A percentile compares a stretch with the other conserved stretches of the same genome.
Evolutionary conservation across 208 protist genomes (phyloP).

Genomic region (Wallacemonas rigidus): DNA sequence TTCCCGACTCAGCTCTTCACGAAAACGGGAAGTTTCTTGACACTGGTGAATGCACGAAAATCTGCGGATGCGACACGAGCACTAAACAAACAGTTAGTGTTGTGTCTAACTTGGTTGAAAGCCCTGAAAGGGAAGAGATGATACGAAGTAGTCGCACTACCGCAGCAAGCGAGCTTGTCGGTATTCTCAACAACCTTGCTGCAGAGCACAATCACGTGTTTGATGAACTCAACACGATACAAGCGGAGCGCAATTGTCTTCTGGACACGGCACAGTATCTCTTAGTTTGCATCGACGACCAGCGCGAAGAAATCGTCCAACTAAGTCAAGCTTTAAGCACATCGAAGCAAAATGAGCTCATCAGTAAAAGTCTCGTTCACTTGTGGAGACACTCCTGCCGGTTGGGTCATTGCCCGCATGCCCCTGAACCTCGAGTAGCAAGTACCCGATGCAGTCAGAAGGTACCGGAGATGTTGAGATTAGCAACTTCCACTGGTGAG

Average conservation of each 20-base stretch:
- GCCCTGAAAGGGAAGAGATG: too few relatives aligned
- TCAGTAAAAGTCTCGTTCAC: slow-evolving; percentile 21
- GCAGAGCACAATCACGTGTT: not conserved
- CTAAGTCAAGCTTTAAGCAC: not conserved
- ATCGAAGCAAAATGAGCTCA: slow-evolving; percentile 16
- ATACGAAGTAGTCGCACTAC: not conserved
- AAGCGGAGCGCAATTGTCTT: slow-evolving; percentile 2
- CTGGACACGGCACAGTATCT: not conserved
- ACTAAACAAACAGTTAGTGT: not conserved
- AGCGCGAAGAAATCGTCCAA: slow-evolving; percentile 4
- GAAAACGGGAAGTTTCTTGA: slow-evolving; percentile 32
- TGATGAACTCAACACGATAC: slow-evolving; percentile 1
- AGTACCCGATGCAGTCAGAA: not conserved
- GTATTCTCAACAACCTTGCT: not conserved
- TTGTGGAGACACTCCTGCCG: slow-evolving; percentile 7
- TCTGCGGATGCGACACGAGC: not conserved
- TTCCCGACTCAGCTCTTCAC: slow-evolving; percentile 20
- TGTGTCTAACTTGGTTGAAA: too few relatives aligned
- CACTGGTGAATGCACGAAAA: not conserved
- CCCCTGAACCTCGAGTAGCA: not conserved
- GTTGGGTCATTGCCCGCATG: not conserved
- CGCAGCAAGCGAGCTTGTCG: not conserved
- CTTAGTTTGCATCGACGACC: slow-evolving; percentile 5
- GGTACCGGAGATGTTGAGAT: not conserved
- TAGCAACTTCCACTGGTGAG: slow-evolving; percentile 3